A percentile compares a stretch with the other conserved stretches of the same genome.
These are phyloP conservation scores for Macadamia integrifolia DNA, from an alignment of 164 flowering plant genomes.

Conservation along the genomic window DNA sequence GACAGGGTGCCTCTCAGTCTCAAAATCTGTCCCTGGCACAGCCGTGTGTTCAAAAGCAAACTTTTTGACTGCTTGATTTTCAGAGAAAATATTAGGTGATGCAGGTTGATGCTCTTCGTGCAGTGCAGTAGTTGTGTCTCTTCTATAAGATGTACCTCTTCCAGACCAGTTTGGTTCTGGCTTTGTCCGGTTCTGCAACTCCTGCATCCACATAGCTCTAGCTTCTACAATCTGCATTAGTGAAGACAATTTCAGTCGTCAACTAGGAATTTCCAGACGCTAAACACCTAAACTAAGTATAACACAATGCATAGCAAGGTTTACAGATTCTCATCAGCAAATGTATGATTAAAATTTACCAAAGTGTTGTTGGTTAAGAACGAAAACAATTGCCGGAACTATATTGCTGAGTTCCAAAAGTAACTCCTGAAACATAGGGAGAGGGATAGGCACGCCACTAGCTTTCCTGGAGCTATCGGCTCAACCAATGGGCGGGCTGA, in stretches of 20 bases:
- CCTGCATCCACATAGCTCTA: conserved; percentile 58
- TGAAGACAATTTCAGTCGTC: background rate
- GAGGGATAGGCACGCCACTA: too few species aligned
- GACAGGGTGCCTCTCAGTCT: conserved; percentile 50
- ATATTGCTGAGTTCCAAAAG: too few species aligned
- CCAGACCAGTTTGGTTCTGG: conserved; percentile 25
- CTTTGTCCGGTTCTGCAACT: conserved; percentile 30
- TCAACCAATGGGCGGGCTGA: too few species aligned
- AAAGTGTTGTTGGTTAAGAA: background rate
- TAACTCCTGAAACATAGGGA: too few species aligned
- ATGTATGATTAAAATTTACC: too few species aligned
- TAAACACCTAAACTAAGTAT: too few species aligned
- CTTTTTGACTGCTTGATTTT: conserved; percentile 16
- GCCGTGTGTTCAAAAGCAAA: conserved; percentile 20
- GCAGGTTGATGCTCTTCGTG: conserved; percentile 37
- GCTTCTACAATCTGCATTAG: conserved; percentile 67
- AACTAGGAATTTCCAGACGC: background rate
- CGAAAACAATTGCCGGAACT: background rate
- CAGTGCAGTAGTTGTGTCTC: conserved; percentile 18
- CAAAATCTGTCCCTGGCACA: conserved; percentile 20
- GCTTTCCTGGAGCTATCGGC: too few species aligned
- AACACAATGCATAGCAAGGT: too few species aligned
- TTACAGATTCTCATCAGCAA: too few species aligned
- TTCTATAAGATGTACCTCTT: conserved; percentile 14
- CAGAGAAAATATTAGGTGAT: conserved; percentile 25